phyloP scores from a whole-genome alignment of 1,284 basidiomycete genomes.

The Stygiomarasmius scandens region DNA sequence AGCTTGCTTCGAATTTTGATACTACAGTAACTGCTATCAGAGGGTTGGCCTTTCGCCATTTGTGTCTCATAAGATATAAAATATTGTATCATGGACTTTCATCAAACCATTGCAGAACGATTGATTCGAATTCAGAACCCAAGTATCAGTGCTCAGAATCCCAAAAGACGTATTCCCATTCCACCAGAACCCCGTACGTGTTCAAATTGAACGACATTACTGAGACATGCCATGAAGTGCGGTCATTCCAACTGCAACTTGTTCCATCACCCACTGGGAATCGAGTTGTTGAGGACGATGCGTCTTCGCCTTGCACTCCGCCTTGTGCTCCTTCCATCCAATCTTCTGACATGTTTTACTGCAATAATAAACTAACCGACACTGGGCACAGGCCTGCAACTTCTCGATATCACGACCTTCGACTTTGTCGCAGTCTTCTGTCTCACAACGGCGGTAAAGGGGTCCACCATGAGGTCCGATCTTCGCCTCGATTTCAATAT shows the following conservation, averaged over 20 bases:
- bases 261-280: background rate
- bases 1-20: no score
- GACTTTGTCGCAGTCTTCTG: background rate
- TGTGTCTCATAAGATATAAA: no score
- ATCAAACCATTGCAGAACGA: no score
- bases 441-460: constrained; percentile 2
- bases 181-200: no score
- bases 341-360: constrained; percentile 29
- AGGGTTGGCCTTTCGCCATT: no score
- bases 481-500: constrained; percentile 5
- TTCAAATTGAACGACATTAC: no score
- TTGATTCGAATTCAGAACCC: no score
- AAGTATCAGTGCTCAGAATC: no score
- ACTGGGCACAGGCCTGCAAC: constrained; percentile 22
- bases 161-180: no score
- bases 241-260: background rate
- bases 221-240: background rate
- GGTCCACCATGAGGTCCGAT: background rate
- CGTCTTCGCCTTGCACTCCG: background rate
- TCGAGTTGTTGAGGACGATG: background rate
- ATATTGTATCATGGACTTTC: no score
- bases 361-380: constrained; percentile 31
- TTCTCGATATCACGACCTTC: constrained; percentile 23
- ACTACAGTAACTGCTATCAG: no score
- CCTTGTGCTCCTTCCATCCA: constrained; percentile 32